Evolutionary conservation across 345 rosid species (phyloP).

Genomic region (Raphanus sativus): DNA sequence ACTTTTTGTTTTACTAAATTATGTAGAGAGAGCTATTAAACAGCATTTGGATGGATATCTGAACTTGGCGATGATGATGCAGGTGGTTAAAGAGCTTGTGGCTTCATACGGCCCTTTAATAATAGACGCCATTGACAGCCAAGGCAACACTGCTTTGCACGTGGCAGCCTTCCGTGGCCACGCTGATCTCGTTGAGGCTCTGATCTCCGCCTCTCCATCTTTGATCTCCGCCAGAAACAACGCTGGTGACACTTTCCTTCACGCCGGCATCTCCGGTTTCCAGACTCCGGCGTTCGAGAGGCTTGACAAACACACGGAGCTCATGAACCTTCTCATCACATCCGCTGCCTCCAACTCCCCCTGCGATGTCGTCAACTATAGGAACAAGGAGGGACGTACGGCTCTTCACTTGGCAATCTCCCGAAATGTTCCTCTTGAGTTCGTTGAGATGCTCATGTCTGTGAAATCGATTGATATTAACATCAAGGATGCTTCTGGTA

Average conservation of each 20-base stretch:
- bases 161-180: conserved; percentile 77
- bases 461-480: conserved; percentile 65
- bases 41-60: neutral
- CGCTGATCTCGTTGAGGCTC: conserved; percentile 54
- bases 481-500: conserved; percentile 55
- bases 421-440: conserved; percentile 60
- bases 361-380: conserved; percentile 51
- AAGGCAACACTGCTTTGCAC: conserved; percentile 79
- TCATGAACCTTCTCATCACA: conserved; percentile 57
- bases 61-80: conserved; percentile 7
- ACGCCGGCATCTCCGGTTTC: conserved; percentile 74
- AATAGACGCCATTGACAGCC: conserved; percentile 50
- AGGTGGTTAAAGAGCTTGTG: conserved; percentile 67
- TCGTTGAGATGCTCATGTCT: conserved; percentile 70
- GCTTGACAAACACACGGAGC: conserved; percentile 69
- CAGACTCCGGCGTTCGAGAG: conserved; percentile 70
- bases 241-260: conserved; percentile 81
- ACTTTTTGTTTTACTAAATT: neutral
- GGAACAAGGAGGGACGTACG: conserved; percentile 66
- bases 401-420: conserved; percentile 82
- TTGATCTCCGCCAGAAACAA: conserved; percentile 52
- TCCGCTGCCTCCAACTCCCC: conserved; percentile 28
- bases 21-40: neutral
- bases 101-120: conserved; percentile 46
- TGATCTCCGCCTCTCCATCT: conserved; percentile 54